Evolutionary conservation across 2,329 filamentous ascomycete species (phyloP).

Genomic region (Nannizzia gypsea): DNA sequence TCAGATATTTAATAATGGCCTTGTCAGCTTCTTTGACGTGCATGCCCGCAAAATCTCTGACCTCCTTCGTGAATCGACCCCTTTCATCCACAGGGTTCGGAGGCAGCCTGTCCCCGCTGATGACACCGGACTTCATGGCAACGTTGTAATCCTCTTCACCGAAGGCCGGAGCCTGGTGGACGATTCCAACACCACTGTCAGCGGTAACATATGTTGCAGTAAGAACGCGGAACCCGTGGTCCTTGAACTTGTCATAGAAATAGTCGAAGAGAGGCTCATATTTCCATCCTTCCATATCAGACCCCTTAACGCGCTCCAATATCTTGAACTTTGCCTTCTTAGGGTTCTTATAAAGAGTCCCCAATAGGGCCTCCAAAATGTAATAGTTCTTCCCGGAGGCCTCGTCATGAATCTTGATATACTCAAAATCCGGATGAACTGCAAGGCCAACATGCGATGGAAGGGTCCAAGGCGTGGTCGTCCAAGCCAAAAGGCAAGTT

Average conservation of each 20-base stretch:
- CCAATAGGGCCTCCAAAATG: constrained; percentile 67
- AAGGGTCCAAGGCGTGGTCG: constrained; percentile 78
- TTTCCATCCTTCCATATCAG: constrained; percentile 75
- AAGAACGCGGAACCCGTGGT: constrained; percentile 67
- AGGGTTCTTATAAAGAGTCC: constrained; percentile 80
- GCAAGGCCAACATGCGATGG: constrained; percentile 70
- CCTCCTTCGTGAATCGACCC: constrained; percentile 64
- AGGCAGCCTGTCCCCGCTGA: constrained; percentile 64
- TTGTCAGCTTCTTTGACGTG: constrained; percentile 90
- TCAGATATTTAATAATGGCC: constrained; percentile 81
- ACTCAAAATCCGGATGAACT: constrained; percentile 72
- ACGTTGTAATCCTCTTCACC: constrained; percentile 94
- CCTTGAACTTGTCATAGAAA: constrained; percentile 80
- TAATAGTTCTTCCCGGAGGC: constrained; percentile 73
- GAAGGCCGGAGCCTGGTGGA: constrained; percentile 86
- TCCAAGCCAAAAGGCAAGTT: constrained; percentile 72
- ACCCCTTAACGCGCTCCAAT: constrained; percentile 65
- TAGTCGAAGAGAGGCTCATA: constrained; percentile 86
- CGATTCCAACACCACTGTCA: constrained; percentile 84
- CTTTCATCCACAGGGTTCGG: constrained; percentile 83
- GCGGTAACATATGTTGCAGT: constrained; percentile 78
- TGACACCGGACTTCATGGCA: constrained; percentile 62
- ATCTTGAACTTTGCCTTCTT: constrained; percentile 92
- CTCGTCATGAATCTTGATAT: constrained; percentile 75
- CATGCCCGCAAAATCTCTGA: constrained; percentile 70